Evolutionary conservation across 106 monocot species (phyloP), one percentile per base, ranked within the genome.

Genomic region (Acanthochlamys bracteata): DNA sequence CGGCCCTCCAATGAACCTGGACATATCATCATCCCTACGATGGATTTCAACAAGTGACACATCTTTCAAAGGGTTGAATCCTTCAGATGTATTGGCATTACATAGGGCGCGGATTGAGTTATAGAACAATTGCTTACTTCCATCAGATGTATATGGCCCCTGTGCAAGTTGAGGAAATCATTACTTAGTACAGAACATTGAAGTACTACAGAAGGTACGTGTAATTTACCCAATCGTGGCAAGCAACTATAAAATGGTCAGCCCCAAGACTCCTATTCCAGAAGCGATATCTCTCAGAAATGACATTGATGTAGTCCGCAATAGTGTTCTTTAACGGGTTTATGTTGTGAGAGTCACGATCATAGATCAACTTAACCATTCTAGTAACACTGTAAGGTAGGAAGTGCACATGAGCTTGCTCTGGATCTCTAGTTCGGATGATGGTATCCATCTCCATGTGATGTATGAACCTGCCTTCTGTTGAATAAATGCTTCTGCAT

Each of bases 41-140:
- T 85, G 87, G 57, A 96, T 83, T 66, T 96, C 90, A 0, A 87
- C 89, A 15, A 94, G 76, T 0, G 86, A 65, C 2, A 79, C 86
- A 41, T 94, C 93, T 52, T 84, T 89, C 15, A 47, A 45, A 21
- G 89, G 93, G 41, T 66, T 54, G 79, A 94, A 94, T 13, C 93
- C 89, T 42, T 94, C 93, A 1, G 93, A 89, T 11, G 77, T 79
- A 75, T 94, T 89, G 59, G 89, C 89, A 47, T 94, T 89, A 81
- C 93, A 94, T 0, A 94, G 73, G 26, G 82, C 93, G 10, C 89
- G 75, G 39, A 93, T 89, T 40, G 93, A 89, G 64, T 89, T 83
- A 43, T 51, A 43, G 72, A 78, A 75, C 10, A 93, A 72, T 10
- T 89, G 33, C 6, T 53, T 22, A 16, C 66, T 26, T 0, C 78